phyloP scores from a whole-genome alignment of 257 asterid species.

The Thymus quinquecostatus region DNA sequence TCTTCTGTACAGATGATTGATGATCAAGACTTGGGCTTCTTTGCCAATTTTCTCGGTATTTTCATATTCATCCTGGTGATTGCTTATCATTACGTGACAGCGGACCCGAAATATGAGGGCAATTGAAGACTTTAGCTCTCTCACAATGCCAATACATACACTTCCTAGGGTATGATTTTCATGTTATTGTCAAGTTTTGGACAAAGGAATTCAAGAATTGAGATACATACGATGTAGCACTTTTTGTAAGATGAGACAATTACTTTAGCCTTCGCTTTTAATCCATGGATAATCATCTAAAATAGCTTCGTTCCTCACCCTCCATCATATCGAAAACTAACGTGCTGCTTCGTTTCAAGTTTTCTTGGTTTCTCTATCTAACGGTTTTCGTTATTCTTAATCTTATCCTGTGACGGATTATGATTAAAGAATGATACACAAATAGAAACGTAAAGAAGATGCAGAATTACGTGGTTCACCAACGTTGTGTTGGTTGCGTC shows the following conservation, averaged over 20 bases:
- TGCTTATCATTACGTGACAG: slow-evolving; percentile 91
- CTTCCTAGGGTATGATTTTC: slow-evolving; percentile 26
- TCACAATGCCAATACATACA: slow-evolving; percentile 23
- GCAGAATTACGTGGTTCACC: too few species aligned
- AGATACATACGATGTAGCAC: slow-evolving; percentile 34
- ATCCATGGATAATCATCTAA: slow-evolving; percentile 33
- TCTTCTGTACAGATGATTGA: slow-evolving; percentile 78
- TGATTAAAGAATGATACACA: too few species aligned
- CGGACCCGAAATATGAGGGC: slow-evolving; percentile 91
- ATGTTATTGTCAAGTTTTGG: slow-evolving; percentile 35
- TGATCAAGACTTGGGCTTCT: slow-evolving; percentile 94
- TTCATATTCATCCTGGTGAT: slow-evolving; percentile 80
- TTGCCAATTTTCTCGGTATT: slow-evolving; percentile 96
- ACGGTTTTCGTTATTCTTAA: background rate
- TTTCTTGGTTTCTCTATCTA: background rate
- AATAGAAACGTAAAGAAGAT: too few species aligned
- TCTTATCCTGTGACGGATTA: too few species aligned
- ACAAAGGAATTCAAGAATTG: slow-evolving; percentile 31
- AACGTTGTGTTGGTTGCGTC: too few species aligned
- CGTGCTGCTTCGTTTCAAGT: background rate
- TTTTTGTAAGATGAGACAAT: slow-evolving; percentile 36
- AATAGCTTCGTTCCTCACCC: background rate
- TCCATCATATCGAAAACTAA: background rate
- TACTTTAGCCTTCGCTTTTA: slow-evolving; percentile 29
- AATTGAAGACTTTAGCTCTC: slow-evolving; percentile 48